These are phyloP conservation scores for Collybia sp. DNA, from an alignment of 768 basidiomycete genomes.

Conservation along the genomic window DNA sequence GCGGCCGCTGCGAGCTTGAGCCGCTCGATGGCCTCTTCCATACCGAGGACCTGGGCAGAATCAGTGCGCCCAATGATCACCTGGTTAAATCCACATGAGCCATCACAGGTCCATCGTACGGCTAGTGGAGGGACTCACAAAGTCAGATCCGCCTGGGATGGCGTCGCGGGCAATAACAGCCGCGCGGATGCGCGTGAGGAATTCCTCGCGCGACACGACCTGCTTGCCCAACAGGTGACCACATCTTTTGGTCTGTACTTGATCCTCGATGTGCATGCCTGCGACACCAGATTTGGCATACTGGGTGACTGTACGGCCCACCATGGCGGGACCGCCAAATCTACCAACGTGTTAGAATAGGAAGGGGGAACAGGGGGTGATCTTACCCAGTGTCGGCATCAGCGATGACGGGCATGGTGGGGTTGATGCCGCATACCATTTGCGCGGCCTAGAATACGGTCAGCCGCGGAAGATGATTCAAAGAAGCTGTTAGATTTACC, in stretches of 20 bases:
- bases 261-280: conserved; percentile 76
- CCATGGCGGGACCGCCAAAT: conserved; percentile 72
- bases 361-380: not conserved
- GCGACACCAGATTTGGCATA: conserved; percentile 69
- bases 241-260: conserved; percentile 79
- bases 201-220: conserved; percentile 76
- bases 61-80: conserved; percentile 75
- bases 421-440: conserved; percentile 66
- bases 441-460: conserved; percentile 43
- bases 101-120: no score
- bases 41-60: conserved; percentile 73
- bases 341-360: conserved; percentile 10
- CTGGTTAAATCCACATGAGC: conserved; percentile 19
- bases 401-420: conserved; percentile 67
- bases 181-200: conserved; percentile 68
- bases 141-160: conserved; percentile 71
- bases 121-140: conserved; percentile 36
- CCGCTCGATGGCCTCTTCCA: conserved; percentile 68
- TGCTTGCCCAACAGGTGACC: conserved; percentile 80
- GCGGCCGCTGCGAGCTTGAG: conserved; percentile 67
- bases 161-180: conserved; percentile 74
- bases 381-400: conserved; percentile 75
- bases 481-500: conserved; percentile 22
- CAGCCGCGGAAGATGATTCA: not conserved
- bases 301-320: conserved; percentile 69